Evolutionary conservation across 306 rosid species (phyloP), one percentile per base, ranked within the genome.

Genomic region (Quercus engelmannii): DNA sequence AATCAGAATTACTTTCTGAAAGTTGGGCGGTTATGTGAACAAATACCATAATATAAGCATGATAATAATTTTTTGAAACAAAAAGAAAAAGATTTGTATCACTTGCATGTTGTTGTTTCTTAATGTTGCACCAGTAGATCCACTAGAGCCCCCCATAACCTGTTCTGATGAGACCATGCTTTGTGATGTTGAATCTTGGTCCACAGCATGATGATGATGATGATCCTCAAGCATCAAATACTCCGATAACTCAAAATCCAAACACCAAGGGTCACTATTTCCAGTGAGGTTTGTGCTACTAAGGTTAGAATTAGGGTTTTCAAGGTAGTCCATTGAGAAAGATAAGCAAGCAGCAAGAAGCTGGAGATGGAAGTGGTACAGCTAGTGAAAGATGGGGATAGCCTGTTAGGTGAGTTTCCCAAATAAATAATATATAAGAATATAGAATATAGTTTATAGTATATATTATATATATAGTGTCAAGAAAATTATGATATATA

Each of bases 151-250:
- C 12, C 49, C 79, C 43, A 77, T 46, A 52, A 71, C 55, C 52
- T 84, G 89, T 55, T 87, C 89, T 3, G 91, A 80, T 14, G 92
- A 92, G 6, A 79, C 90, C 4, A 77, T 54, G 23, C 86, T 88
- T 28, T 76, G 85, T 21, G 93, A 78, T 8, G 70, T 20, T 26
- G 90, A 88, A 12, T 85, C 85, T 76, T 78, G 90, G 77, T 76
- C 80, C 17, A 8, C n/a, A 11, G 15, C 31, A 49, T 41, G 46
- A 41, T 41, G 46, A 41, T 41, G 46, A 41, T 41, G 23, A 72
- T 21, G 28, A n/a, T 76, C 84, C 74, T 76, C 87, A 1, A 81
- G 75, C 80, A 86, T 25, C 20, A 86, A 81, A 78, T 67, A 87
- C 75, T 90, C 88, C 0, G 93, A 86, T 38, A 84, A 3, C 38